Evolutionary conservation across 2,329 filamentous ascomycete genomes (phyloP), one percentile per base, ranked within the genome.

Genomic region (Microsporum audouinii): DNA sequence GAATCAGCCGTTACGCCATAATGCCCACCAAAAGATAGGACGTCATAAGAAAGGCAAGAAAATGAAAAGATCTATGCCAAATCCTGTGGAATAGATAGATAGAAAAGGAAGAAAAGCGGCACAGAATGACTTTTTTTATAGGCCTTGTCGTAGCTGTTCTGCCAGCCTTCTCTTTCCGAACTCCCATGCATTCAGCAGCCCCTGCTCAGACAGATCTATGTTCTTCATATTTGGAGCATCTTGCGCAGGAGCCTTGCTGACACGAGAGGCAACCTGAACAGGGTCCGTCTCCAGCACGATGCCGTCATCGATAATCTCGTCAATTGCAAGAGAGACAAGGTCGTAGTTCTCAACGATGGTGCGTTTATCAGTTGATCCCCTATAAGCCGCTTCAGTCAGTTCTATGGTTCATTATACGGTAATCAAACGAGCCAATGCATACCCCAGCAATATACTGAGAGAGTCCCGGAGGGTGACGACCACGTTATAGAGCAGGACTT

Each of bases 321-420:
- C 94, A 66, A 99, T 89, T 51, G 91, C 89, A 60, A 99, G 84
- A 12, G 91, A 88, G 64, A 96, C 89, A 27, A 97, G 83, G 76
- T 97, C 94, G 80, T 97, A 99, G 82, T 97, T 97, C 78, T 99
- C 94, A 71, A 97, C 87, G 67, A 97, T 91, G 62, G 94, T 97
- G 67, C 94, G 87, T 82, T 96, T 96, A 79, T 99, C 94, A 58
- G 95, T 91, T 38, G 90, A 90, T 82, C 95, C 92, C 76, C 90
- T 96, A 67, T 33, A 63, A 23, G 17, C 17, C 17, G 17, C 34
- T 38, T 57, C 31, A 60, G 67, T 70, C 65, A 68, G 65, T 51
- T 29, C 39, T 41, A 38, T 34, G 1, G 7, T n/a, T 7, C 3
- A 31, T 17, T 12, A 12, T 41, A 33, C n/a, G 4, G 45, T 14